Base-by-base conservation (phyloP, 176 grass and related monocot genomes). In the Puccinellia tenuiflora region DNA sequence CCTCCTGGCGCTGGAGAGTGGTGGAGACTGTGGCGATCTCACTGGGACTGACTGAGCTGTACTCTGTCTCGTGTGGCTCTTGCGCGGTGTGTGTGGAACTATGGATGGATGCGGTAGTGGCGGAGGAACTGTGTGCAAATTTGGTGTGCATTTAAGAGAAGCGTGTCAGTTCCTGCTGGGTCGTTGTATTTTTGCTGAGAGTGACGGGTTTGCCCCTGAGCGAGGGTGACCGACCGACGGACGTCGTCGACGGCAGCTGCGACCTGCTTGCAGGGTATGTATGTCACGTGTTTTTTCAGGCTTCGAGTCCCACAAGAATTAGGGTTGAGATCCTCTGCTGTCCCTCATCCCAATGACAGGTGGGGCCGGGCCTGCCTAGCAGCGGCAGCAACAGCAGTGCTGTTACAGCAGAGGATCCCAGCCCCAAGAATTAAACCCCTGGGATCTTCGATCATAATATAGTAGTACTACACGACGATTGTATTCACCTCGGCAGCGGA, bases 21-120 rank as follows among this genome's bases (percentile, higher is more conserved):
- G 84, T 60, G 71, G 68, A 3, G 68, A 45, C 12, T 14, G 67
- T 43, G 79, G 88, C 79, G 84, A 75, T 78, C 87, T 81, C 87
- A 56, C 66, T 75, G 55, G 55, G 79, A 86, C 84, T 83, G 88
- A 83, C 84, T 83, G 88, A 83, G 88, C 84, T 86, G 83, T 35
- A 21, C 21, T 20, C 26, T 47, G 69, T 66, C 64, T 20, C 40
- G 64, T 22, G 85, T 31, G 66, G 8, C 42, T 17, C 81, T 5
- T 74, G 73, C 11, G 75, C 43, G 24, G 82, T 18, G 83, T 85
- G 87, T 85, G 77, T 77, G 69, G 87, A 39, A 39, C 8, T 38
- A 35, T 15, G 79, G 54, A 42, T 79, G 77, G 59, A 79, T 21
- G 59, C 25, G 40, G 39, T 7, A 54, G 34, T 9, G 53, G 33